Base-by-base conservation (phyloP, 768 basidiomycete species). In the Omphalotus guepiniiformis region DNA sequence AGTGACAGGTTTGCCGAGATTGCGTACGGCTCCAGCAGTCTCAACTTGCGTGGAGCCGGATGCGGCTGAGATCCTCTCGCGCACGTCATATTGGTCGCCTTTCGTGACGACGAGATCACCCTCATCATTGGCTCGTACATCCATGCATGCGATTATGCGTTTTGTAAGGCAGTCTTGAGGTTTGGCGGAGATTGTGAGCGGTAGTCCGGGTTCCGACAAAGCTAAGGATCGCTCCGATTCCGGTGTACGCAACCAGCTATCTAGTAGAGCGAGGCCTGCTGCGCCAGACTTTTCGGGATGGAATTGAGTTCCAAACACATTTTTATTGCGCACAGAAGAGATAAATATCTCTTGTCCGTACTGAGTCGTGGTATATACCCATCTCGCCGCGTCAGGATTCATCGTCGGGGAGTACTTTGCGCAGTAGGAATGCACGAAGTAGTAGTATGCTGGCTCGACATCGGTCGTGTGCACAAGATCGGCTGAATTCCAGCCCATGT, bases 21-120 rank as follows among this genome's bases (percentile, higher is more conserved):
- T 98, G 56, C 95, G 87, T 11, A 99, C 96, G 0, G 80, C 79
- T 22, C 89, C 88, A 6, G 80, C 84, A 1, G 78, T 67, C 21
- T 68, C 67, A 50, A 76, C 66, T 15, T 52, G 30, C 69, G 48
- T 46, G 58, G 43, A 19, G 36, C 43, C 45, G 18, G 60, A 42
- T 35, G 48, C 59, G 8, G 58, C n/a, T 38, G 41, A 56, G 38
- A 49, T 62, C 58, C 85, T 92, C 66, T 97, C 94, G 45, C 94
- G 89, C 15, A 97, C 94, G 63, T 97, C 93, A 69, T 99, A 99
- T 64, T 96, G 96, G 65, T 99, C 96, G 48, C 96, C 96, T 70
- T 99, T 99, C 35, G 96, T 99, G 1, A 99, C 96, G 49, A 99
- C 93, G 44, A 99, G 82, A 64, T 99, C 96, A 23, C 96, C 96